Evolutionary conservation across 176 grass and related monocot species (phyloP), one percentile per base, ranked within the genome.

Genomic region (Hordeum vulgare): DNA sequence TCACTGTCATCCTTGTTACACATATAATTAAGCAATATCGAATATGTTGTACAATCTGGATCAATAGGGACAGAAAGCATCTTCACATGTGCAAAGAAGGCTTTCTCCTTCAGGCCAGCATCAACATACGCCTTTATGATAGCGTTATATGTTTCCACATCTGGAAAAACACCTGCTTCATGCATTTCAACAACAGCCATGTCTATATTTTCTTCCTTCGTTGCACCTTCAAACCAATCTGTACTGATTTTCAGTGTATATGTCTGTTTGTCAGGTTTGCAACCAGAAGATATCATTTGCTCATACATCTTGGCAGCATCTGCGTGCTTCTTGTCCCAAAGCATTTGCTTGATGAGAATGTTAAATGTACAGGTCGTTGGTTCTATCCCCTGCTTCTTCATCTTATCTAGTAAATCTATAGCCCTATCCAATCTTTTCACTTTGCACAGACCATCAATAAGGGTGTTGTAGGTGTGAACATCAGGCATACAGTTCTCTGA

Each of bases 371-470:
- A 74, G 9, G 71, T 53, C 17, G 26, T 74, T 9, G 8, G 26
- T 51, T 74, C 44, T 53, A 74, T 11, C 8, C 71, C 71, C 42
- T 51, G 13, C 40, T 74, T 74, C 42, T 49, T 74, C 70, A 74
- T 74, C 70, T 49, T 36, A 81, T 86, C 85, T 20, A 86, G 33
- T 58, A 86, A 25, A 26, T 44, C 37, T 11, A 13, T 81, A 33
- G 68, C 85, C 4, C 75, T 78, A 44, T 9, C 36, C 58, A 68
- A 75, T 49, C 45, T 76, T n/a, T 66, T 66, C 31, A 66, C 23
- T 49, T 71, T 86, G 35, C 85, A 87, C 28, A 76, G 31, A 54
- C 85, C 68, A 63, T 78, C 20, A 75, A 81, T 67, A 40, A 86
- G 58, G 74, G 60, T 29, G 33, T 79, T 75, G 4, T 61, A 86